Evolutionary conservation across 306 rosid genomes (phyloP).

Genomic region (Sindora glabra): DNA sequence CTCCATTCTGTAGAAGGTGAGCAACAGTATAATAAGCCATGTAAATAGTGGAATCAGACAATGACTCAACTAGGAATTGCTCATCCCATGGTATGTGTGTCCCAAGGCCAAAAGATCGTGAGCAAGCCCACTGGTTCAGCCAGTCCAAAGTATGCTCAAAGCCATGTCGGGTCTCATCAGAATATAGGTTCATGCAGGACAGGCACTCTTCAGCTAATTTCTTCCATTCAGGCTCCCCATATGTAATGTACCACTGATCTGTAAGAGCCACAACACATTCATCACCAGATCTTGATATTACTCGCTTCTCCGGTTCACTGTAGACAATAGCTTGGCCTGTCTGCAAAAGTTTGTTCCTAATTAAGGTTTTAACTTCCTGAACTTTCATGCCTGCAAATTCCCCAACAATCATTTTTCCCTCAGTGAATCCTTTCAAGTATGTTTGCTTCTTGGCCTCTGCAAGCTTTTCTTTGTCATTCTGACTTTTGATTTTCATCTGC

Average conservation of each 20-base stretch:
- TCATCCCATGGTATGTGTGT: slow-evolving; percentile 96
- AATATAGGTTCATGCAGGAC: slow-evolving; percentile 51
- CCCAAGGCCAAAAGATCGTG: slow-evolving; percentile 92
- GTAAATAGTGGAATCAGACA: slow-evolving; percentile 90
- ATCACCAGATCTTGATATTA: slow-evolving; percentile 82
- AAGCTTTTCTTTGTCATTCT: slow-evolving; percentile 91
- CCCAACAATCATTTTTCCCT: slow-evolving; percentile 75
- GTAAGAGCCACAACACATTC: slow-evolving; percentile 94
- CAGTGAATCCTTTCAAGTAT: slow-evolving; percentile 87
- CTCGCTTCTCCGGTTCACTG: slow-evolving; percentile 88
- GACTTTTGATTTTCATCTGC: slow-evolving; percentile 78
- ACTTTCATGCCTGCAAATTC: slow-evolving; percentile 64
- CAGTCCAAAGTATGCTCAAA: slow-evolving; percentile 85
- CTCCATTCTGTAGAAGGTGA: slow-evolving; percentile 58
- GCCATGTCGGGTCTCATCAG: slow-evolving; percentile 82
- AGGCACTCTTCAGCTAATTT: slow-evolving; percentile 73
- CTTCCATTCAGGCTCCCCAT: slow-evolving; percentile 82
- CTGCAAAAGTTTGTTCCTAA: slow-evolving; percentile 70
- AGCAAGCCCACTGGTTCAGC: slow-evolving; percentile 98
- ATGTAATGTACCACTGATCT: slow-evolving; percentile 91
- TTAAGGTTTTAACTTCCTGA: slow-evolving; percentile 79
- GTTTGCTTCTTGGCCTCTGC: slow-evolving; percentile 92
- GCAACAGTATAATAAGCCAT: slow-evolving; percentile 95
- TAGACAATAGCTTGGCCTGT: slow-evolving; percentile 66
- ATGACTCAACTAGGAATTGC: slow-evolving; percentile 71